These are phyloP conservation scores for Parietichytrium sp. DNA, from an alignment of 108 stramenopile species.

Conservation along the genomic window DNA sequence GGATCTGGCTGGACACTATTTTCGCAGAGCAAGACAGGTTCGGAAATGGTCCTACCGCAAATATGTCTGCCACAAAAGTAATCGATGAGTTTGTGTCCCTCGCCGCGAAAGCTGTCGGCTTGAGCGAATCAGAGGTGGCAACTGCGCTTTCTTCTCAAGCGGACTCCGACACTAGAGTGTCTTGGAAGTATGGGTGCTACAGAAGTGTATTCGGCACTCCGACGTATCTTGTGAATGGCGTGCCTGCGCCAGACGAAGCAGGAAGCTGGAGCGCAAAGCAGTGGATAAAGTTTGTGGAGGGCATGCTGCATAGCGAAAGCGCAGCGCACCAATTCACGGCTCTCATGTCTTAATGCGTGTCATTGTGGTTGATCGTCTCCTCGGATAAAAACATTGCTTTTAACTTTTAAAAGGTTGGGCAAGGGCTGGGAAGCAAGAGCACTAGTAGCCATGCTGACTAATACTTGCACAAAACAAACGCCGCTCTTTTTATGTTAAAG, in stretches of 20 bases:
- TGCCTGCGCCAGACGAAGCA: constrained; percentile 17
- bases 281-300: constrained; percentile 6
- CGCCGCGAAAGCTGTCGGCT: background rate
- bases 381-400: no score
- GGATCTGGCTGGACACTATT: constrained; percentile 36
- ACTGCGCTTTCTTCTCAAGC: no score
- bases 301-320: no score
- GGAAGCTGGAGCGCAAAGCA: constrained; percentile 1
- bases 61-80: background rate
- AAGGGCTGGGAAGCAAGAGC: no score
- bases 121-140: background rate
- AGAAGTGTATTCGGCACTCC: constrained; percentile 41
- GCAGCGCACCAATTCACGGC: no score
- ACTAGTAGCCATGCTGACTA: no score
- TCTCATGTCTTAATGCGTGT: no score
- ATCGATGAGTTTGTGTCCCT: background rate
- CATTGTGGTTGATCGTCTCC: no score
- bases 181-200: constrained; percentile 41
- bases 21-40: constrained; percentile 39
- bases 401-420: no score
- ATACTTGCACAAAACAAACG: no score
- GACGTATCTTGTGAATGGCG: constrained; percentile 42
- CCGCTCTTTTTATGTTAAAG: no score
- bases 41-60: constrained; percentile 29
- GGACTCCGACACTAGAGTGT: background rate